These are phyloP conservation scores for Aquilaria agallochum DNA, from an alignment of 441 rosid genomes.

Conservation along the genomic window DNA sequence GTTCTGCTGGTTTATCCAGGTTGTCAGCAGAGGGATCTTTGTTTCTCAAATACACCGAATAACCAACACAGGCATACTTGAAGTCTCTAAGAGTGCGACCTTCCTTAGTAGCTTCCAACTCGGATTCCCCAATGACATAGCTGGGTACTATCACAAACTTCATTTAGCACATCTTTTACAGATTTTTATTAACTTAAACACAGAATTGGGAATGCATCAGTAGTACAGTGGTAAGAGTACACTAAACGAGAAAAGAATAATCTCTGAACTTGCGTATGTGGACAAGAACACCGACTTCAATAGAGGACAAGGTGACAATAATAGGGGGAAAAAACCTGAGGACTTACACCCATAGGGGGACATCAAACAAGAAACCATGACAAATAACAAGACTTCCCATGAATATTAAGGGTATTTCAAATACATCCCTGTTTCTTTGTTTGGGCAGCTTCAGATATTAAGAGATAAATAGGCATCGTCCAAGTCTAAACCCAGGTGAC, in stretches of 20 bases:
- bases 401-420: too few species aligned
- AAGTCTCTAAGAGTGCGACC: conserved; percentile 30
- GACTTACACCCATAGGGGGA: too few species aligned
- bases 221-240: neutral
- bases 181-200: neutral
- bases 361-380: too few species aligned
- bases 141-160: conserved; percentile 31
- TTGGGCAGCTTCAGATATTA: too few species aligned
- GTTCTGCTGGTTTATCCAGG: conserved; percentile 23
- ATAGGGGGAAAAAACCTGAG: too few species aligned
- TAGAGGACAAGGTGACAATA: too few species aligned
- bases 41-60: conserved; percentile 34
- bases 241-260: neutral
- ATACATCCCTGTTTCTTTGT: too few species aligned
- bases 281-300: too few species aligned
- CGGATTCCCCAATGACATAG: conserved; percentile 26
- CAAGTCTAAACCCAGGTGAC: too few species aligned
- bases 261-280: too few species aligned
- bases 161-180: conserved; percentile 10
- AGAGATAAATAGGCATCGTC: too few species aligned
- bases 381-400: too few species aligned
- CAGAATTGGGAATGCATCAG: conserved; percentile 1
- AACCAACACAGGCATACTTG: conserved; percentile 41
- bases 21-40: conserved; percentile 21
- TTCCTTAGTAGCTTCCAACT: conserved; percentile 34